Conservation (phyloP, 257 asterid species). For the Gardenia jasminoides region DNA sequence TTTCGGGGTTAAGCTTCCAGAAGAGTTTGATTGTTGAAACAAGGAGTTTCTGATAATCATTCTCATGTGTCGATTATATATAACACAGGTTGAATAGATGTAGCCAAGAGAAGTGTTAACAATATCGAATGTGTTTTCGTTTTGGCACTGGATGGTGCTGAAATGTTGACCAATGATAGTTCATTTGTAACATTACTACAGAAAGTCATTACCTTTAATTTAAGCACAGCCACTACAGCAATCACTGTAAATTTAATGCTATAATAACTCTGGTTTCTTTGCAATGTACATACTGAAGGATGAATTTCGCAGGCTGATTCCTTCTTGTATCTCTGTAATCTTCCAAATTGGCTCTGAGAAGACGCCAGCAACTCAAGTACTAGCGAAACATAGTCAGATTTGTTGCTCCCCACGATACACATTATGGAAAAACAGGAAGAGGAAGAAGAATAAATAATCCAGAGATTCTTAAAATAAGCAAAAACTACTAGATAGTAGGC, state of each 20-base stretch:
- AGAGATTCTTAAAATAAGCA: background rate
- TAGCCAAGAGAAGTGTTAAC: background rate
- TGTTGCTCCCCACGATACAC: background rate
- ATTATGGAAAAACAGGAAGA: background rate
- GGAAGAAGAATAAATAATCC: background rate
- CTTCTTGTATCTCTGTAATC: too few species aligned
- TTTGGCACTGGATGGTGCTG: background rate
- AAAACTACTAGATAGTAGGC: background rate
- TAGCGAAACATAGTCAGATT: background rate
- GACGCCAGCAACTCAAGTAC: background rate
- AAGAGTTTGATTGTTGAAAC: too few species aligned
- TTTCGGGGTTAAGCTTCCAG: background rate
- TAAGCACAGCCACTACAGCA: background rate
- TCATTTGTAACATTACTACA: background rate
- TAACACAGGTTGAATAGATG: background rate
- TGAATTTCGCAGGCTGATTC: too few species aligned
- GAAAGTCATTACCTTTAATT: background rate
- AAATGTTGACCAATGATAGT: background rate
- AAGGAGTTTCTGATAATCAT: background rate
- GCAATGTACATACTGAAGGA: background rate
- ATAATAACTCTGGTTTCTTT: background rate
- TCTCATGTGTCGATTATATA: background rate
- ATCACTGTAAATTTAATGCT: background rate
- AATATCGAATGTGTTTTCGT: background rate
- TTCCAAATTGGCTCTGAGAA: background rate